Conservation (phyloP, 2,329 filamentous ascomycete genomes). For the Fusarium ambrosium region DNA sequence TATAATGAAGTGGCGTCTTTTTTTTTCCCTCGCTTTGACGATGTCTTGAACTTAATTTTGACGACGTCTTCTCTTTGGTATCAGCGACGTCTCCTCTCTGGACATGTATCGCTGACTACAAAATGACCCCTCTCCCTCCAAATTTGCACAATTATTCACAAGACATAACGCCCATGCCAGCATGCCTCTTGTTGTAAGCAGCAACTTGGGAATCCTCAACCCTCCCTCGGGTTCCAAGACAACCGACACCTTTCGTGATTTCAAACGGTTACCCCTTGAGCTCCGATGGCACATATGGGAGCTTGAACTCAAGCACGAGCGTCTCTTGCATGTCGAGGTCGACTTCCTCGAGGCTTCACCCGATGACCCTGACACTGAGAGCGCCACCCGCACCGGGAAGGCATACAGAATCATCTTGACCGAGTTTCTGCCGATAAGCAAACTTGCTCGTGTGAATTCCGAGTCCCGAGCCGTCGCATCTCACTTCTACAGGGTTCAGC, state of each 20-base stretch:
- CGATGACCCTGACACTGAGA: background rate
- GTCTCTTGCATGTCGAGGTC: background rate
- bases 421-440: conserved; percentile 3
- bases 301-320: background rate
- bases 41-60: background rate
- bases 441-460: background rate
- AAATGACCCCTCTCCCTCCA: background rate
- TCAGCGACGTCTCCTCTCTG: background rate
- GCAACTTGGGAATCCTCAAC: background rate
- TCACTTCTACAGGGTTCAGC: background rate
- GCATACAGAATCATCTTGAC: background rate
- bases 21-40: background rate
- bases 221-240: background rate
- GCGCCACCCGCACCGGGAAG: background rate
- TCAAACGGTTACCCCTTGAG: background rate
- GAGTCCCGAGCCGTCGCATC: background rate
- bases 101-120: background rate
- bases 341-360: background rate
- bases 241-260: background rate
- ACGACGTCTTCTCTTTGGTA: background rate
- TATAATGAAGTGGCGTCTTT: background rate
- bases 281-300: background rate
- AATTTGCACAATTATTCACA: background rate
- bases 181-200: background rate
- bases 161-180: background rate